Base-by-base conservation (phyloP, 306 rosid genomes). In the Cucumis cinereus region DNA sequence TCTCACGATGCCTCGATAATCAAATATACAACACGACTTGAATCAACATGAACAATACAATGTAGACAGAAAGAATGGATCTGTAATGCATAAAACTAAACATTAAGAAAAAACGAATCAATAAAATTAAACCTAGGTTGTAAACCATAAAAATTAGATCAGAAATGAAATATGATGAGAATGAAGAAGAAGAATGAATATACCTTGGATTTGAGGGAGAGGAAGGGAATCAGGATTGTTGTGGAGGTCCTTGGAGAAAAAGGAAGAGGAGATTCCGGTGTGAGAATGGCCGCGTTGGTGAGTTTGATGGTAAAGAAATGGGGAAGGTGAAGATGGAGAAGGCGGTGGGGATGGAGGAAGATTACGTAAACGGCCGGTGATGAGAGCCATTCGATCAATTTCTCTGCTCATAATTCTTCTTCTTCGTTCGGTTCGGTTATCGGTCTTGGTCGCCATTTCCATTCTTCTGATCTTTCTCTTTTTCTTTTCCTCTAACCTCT, bases 381-480 rank as follows among this genome's bases (percentile, higher is more conserved):
- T 89, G 11, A 87, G 71, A 23, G 93, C 92, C 90, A 93, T 76
- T 3, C 98, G 88, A 83, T 93, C 93, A 0, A 86, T 75, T 6
- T 88, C 95, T 64, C 87, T 82, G 68, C 87, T 90, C 19, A 63
- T 50, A 8, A 93, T 82, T 79, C 87, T 75, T 76, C 86, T 83
- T 59, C 97, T 85, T 83, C 95, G 84, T 60, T 75, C 89, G 54
- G 67, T 88, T 70, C 85, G 78, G 58, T 20, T 74, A 19, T 60
- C 77, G 53, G 35, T 47, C 76, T 81, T 61, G 73, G 79, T 85
- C 16, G 84, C 84, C 96, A 83, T 88, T 10, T 77, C 78, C 73
- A 66, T 75, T 26, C 78, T 53, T 49, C 19, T 6, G 20, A 50
- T 50, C 55, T 49, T 19, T 47, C 52, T 49, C 5, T 15, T 49